Base-by-base conservation (phyloP, 2,329 filamentous ascomycete species). In the Alternaria conjuncta region DNA sequence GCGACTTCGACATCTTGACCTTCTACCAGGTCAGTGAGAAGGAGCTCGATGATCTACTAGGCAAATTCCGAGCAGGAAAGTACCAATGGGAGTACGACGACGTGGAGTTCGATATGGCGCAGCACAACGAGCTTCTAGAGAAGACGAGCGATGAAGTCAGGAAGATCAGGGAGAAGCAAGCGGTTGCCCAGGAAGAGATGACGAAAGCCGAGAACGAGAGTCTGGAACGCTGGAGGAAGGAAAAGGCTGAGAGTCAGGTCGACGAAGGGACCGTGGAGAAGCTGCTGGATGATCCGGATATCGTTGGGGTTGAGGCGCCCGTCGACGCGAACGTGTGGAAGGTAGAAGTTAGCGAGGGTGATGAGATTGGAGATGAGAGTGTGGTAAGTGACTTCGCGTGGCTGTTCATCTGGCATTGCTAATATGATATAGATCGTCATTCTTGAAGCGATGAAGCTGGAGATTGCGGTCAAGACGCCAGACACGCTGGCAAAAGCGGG, bases 1-100 rank as follows among this genome's bases (percentile, higher is more conserved):
- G 84, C 53, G 84, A 87, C 64, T 87, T 88, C 63, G 87, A 89
- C 66, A 81, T 87, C 46, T 78, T 88, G 20, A 85, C 82, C 0
- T 88, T 85, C 72, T 85, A 87, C 65, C 81, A 84, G 59, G 86
- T 88, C 13, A 81, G 69, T 32, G 84, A 87, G 64, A 76, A 79
- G 12, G 85, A 88, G 65, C 84, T 87, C 36, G 84, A 87, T 59
- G 67, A 75, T 10, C 66, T 85, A 51, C 77, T 87, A 25, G 80
- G 80, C 1, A 73, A 81, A 1, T 88, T 86, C 71, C 77, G 82
- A 23, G 82, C 82, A 15, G 86, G 86, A 0, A 75, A 80, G 47
- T 88, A 87, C 62, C 75, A 83, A 51, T 88, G 85, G 71, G 76
- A 86, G 58, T 84, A 80, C 70, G 82, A 86, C 56, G 76, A 84